Conservation (phyloP, 176 grass and related monocot genomes). For the Bolboschoenus planiculmis region DNA sequence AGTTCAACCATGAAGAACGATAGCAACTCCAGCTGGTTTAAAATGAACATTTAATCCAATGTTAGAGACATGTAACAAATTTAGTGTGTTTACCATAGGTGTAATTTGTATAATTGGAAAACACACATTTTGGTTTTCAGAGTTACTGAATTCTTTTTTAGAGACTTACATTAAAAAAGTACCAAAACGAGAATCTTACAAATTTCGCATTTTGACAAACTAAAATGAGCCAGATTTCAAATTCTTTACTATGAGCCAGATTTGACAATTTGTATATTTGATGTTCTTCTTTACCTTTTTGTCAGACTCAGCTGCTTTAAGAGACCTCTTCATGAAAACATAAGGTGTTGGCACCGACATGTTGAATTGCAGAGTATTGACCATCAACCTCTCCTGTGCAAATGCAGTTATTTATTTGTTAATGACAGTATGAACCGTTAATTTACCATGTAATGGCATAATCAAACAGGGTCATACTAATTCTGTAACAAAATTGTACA, state of each 20-base stretch:
- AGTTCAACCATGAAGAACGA: conserved; percentile 83
- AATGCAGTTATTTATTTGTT: conserved; percentile 21
- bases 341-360: conserved; percentile 88
- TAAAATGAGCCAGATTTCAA: neutral
- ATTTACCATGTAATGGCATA: neutral
- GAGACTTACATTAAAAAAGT: neutral
- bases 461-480: neutral
- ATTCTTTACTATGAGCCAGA: neutral
- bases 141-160: neutral
- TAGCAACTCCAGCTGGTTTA: conserved; percentile 55
- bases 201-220: neutral
- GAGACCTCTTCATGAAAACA: conserved; percentile 82
- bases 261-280: neutral
- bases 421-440: conserved; percentile 30
- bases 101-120: neutral
- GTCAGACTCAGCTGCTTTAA: conserved; percentile 67
- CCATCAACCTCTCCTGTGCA: conserved; percentile 63
- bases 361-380: conserved; percentile 63
- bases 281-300: conserved; percentile 45
- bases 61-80: conserved; percentile 2
- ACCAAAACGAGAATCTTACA: neutral
- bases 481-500: neutral
- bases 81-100: neutral
- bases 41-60: neutral
- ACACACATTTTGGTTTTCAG: neutral